phyloP scores from a whole-genome alignment of 495 filamentous ascomycete species.

The Barbatosphaeria neglecta region DNA sequence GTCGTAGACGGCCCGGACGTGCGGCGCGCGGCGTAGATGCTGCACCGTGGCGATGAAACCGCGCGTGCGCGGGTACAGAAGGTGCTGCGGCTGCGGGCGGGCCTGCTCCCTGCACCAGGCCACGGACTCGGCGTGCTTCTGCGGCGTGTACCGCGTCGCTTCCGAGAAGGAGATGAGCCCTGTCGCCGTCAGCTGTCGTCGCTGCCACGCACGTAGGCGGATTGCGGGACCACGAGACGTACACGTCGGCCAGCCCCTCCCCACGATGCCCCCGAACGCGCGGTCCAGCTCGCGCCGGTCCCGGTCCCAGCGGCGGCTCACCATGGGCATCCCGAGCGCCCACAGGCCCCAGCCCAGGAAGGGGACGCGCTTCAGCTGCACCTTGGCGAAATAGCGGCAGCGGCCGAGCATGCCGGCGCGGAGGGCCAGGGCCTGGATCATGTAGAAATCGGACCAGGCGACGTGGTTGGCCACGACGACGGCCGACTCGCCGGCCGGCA shows the following conservation, averaged over 20 bases:
- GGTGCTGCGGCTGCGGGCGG: slow-evolving; percentile 37
- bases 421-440: slow-evolving; percentile 45
- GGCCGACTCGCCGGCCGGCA: slow-evolving; percentile 37
- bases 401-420: slow-evolving; percentile 41
- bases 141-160: slow-evolving; percentile 41
- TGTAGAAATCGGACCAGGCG: slow-evolving; percentile 48
- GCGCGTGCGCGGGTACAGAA: slow-evolving; percentile 44
- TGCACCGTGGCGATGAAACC: slow-evolving; percentile 45
- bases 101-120: slow-evolving; percentile 35
- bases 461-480: slow-evolving; percentile 48
- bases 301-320: slow-evolving; percentile 41
- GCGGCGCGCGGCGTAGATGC: slow-evolving; percentile 35
- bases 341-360: slow-evolving; percentile 50
- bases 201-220: too few species aligned
- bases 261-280: slow-evolving; percentile 37
- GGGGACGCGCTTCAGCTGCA: slow-evolving; percentile 41
- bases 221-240: too few species aligned
- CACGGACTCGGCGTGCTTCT: slow-evolving; percentile 37
- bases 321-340: slow-evolving; percentile 50
- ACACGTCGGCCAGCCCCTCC: slow-evolving; percentile 43
- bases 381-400: slow-evolving; percentile 48
- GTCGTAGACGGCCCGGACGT: slow-evolving; percentile 48
- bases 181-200: slow-evolving; percentile 11
- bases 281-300: slow-evolving; percentile 42
- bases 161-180: slow-evolving; percentile 51